Base-by-base conservation (phyloP, 345 rosid species). In the Aquilaria yunnanensis region DNA sequence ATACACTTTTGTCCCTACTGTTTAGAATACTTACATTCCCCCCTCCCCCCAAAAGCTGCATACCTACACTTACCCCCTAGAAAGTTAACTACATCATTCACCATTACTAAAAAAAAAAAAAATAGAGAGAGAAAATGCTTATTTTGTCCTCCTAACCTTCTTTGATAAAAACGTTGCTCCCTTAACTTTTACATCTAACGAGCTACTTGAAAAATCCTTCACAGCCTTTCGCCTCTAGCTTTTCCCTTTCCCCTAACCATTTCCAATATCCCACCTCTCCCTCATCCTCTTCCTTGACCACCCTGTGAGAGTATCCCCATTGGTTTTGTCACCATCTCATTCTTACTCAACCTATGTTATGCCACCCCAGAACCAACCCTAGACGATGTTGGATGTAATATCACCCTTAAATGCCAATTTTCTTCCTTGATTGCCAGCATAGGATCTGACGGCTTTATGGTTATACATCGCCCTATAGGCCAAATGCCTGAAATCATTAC, bases 391-490 rank as follows among this genome's bases (percentile, higher is more conserved):
- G 41, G 69, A 63, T 61, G 60, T 59, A 45, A 73, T 48, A 13
- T 45, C 14, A 2, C 62, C 64, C 71, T 66, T 10, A 74, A 14
- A 63, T 83, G 84, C 23, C 88, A 81, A 53, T 81, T 83, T 67
- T 84, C 88, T 66, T 81, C 84, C 72, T 67, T 67, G 9, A 33
- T 46, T 7, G 47, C 65, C 12, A 54, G 70, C 12, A 51, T 54
- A 13, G 75, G 67, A 6, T 58, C 66, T 1, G 76, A 64, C 46
- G 60, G 70, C 57, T 63, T 60, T 16, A 41, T 33, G 10, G 81
- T 75, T 30, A 74, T 80, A 14, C 91, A 94, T 47, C 91, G 68
- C 10, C 94, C 96, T 5, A 72, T 74, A 29, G 81, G 83, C 23
- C 72, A 54, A 51, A 73, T 54, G 2, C 55, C 75, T 13, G 78